A percentile compares a stretch with the other conserved stretches of the same genome.
These are phyloP conservation scores for Chalciporus sp. DNA, from an alignment of 1,284 basidiomycete genomes.

Conservation along the genomic window DNA sequence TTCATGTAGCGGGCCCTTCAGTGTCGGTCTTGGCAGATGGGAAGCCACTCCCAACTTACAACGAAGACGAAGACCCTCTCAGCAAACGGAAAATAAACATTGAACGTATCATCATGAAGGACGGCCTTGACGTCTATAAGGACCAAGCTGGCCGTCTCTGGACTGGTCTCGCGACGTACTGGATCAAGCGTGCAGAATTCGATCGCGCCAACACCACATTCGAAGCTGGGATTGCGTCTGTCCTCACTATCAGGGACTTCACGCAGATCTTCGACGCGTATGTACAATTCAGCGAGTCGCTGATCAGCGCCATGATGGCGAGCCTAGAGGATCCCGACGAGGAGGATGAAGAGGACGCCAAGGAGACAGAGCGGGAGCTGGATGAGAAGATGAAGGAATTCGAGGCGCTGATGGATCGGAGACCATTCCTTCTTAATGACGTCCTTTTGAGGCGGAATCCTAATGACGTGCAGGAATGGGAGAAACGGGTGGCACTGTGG, in stretches of 20 bases:
- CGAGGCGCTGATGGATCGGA: conserved; percentile 91
- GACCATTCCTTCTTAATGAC: conserved; percentile 97
- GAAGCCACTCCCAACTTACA: conserved; percentile 55
- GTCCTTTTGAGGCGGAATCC: conserved; percentile 93
- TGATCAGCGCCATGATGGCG: conserved; percentile 93
- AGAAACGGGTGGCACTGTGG: conserved; percentile 94
- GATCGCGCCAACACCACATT: conserved; percentile 87
- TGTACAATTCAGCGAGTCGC: conserved; percentile 90
- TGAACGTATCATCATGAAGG: conserved; percentile 80
- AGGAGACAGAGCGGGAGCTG: conserved; percentile 84
- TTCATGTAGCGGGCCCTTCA: conserved; percentile 76
- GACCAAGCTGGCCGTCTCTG: conserved; percentile 97
- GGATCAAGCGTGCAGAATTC: conserved; percentile 97
- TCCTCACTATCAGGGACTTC: conserved; percentile 96
- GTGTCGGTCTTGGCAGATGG: conserved; percentile 54
- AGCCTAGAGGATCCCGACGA: conserved; percentile 69
- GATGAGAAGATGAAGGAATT: conserved; percentile 92
- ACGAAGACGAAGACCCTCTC: conserved; percentile 83
- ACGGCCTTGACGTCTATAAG: conserved; percentile 88
- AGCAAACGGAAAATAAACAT: conserved; percentile 81
- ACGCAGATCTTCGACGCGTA: conserved; percentile 98
- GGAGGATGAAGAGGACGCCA: conserved; percentile 75
- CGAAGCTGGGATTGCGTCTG: conserved; percentile 82
- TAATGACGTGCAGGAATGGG: conserved; percentile 99
- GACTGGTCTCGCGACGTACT: conserved; percentile 97